Conservation (phyloP, 2,329 filamentous ascomycete genomes). For the Herpotrichia juniperi region DNA sequence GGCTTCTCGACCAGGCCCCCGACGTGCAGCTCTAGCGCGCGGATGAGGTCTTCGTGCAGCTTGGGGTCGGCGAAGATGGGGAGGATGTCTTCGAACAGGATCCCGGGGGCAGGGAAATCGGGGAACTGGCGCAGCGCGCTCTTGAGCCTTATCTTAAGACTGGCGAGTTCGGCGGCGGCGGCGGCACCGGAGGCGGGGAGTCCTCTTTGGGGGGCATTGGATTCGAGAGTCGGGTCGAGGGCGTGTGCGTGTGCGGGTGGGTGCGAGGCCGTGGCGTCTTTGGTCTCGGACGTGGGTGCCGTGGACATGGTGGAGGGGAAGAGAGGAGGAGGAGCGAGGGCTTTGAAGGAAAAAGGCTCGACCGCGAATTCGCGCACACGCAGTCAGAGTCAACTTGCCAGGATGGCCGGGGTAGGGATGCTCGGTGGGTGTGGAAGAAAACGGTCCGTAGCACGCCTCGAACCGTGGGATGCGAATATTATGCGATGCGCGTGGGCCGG, state of each 20-base stretch:
- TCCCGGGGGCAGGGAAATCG: constrained; percentile 90
- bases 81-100: constrained; percentile 97
- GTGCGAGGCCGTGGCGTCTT: constrained; percentile 34
- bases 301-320: constrained; percentile 39
- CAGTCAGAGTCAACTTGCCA: too few relatives aligned
- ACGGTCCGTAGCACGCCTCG: background rate
- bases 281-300: constrained; percentile 21
- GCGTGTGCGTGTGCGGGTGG: constrained; percentile 28
- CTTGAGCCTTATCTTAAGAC: constrained; percentile 72
- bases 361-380: constrained; percentile 14
- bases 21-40: constrained; percentile 85
- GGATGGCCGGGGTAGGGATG: too few relatives aligned
- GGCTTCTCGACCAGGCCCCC: constrained; percentile 70
- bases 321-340: constrained; percentile 16
- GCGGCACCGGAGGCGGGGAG: constrained; percentile 56
- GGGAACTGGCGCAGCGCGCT: constrained; percentile 80
- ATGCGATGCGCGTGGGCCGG: constrained; percentile 2
- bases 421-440: constrained; percentile 4
- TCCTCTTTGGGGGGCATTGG: constrained; percentile 55
- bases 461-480: constrained; percentile 18
- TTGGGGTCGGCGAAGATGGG: constrained; percentile 84
- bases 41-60: constrained; percentile 77
- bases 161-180: constrained; percentile 56
- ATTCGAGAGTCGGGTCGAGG: constrained; percentile 42
- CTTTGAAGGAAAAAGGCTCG: constrained; percentile 18